Base-by-base conservation (phyloP, 2,329 filamentous ascomycete species). In the Alternaria viburni region DNA sequence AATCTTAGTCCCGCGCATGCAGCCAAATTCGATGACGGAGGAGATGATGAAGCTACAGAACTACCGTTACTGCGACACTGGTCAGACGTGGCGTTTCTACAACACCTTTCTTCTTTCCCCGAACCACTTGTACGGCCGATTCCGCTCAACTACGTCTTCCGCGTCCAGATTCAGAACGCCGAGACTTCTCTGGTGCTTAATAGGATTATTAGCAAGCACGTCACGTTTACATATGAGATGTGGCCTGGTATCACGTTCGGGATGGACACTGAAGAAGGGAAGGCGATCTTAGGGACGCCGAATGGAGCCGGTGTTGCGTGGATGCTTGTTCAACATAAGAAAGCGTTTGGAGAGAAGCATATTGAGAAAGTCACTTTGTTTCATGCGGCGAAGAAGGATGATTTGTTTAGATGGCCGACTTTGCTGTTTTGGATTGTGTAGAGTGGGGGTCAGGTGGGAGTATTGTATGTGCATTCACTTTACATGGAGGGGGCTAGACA, bases 11-110 rank as follows among this genome's bases (percentile, higher is more conserved):
- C 5, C 0, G 2, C 17, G 0, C 49, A 51, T 36, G 49, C 49
- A 51, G 28, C 28, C 1, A 19, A 28, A 2, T 51, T 51, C 2
- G 19, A 51, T 15, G 49, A 36, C 21, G 13, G 1, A 17, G 2
- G 21, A 6, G 49, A 51, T 11, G 26, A 51, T 3, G 17, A 45
- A 21, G 10, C 13, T 10, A 32, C 1, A 7, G 47, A 2, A 15
- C 11, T 51, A n/a, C 49, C 60, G 12, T 21, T 21, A 13, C 61
- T 69, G 26, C 25, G 54, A 6, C 50, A 60, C 57, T 67, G 66
- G 66, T 69, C 64, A 15, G 66, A 69, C 23, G 41, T 69, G 41
- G 62, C 66, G 6, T 67, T 50, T n/a, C 36, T 70, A 3, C 66
- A 69, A 44, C 57, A 57, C 15, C 15, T 41, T 4, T 30, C 51